phyloP scores from a whole-genome alignment of 2,329 filamentous ascomycete genomes.

The Pseudopyricularia cyperi region DNA sequence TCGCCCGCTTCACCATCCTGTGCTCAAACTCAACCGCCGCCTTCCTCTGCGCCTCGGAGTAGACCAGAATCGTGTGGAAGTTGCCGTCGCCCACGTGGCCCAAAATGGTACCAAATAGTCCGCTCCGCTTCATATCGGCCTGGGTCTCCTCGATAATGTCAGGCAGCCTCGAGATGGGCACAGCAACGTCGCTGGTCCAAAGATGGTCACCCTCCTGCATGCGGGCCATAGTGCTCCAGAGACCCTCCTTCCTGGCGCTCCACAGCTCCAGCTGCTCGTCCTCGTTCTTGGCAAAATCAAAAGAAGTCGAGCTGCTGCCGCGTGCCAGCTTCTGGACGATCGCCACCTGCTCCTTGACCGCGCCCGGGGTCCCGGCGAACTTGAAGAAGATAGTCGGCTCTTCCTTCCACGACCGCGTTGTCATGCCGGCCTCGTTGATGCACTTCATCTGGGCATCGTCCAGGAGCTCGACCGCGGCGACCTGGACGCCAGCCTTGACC shows the following conservation, averaged over 20 bases:
- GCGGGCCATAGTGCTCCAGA: constrained; percentile 68
- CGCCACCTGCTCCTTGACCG: constrained; percentile 67
- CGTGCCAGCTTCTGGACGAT: constrained; percentile 53
- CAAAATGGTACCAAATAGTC: constrained; percentile 57
- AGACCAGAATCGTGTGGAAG: constrained; percentile 32
- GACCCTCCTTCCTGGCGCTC: constrained; percentile 71
- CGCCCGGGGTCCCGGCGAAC: constrained; percentile 56
- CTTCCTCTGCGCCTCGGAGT: constrained; percentile 52
- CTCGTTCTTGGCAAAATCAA: constrained; percentile 62
- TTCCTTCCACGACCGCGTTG: constrained; percentile 55
- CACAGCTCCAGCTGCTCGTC: constrained; percentile 67
- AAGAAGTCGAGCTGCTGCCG: constrained; percentile 48
- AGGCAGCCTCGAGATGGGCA: constrained; percentile 62
- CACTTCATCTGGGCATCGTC: constrained; percentile 80
- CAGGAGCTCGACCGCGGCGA: constrained; percentile 85
- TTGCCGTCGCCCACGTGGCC: neutral
- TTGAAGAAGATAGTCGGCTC: constrained; percentile 75
- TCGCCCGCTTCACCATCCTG: constrained; percentile 73
- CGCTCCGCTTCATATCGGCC: constrained; percentile 55
- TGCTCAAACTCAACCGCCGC: constrained; percentile 62
- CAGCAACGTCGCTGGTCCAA: constrained; percentile 79
- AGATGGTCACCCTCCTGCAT: constrained; percentile 55
- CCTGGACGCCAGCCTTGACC: constrained; percentile 66
- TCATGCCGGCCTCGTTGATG: constrained; percentile 54
- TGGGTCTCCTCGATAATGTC: constrained; percentile 70